Conservation (phyloP, 129 eudicot genomes). For the Ambrosia artemisiifolia region DNA sequence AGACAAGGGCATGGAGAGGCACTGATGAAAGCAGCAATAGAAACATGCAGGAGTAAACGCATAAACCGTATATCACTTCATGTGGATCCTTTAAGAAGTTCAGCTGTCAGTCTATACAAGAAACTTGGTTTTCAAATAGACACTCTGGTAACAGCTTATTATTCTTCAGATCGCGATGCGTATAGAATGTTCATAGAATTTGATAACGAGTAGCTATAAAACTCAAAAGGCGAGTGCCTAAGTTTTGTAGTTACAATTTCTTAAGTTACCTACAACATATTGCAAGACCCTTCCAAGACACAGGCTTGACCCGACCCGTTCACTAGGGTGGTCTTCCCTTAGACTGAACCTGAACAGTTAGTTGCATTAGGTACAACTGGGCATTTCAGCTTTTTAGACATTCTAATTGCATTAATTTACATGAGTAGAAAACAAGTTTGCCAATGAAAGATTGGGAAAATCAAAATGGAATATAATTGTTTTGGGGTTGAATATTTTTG, state of each 20-base stretch:
- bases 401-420: too few species aligned
- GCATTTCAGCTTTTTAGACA: too few species aligned
- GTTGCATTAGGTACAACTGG: background rate
- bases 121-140: conserved; percentile 86
- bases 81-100: conserved; percentile 79
- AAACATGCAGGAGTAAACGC: conserved; percentile 67
- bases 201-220: conserved; percentile 31
- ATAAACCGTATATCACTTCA: conserved; percentile 83
- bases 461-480: too few species aligned
- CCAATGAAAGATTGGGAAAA: too few species aligned
- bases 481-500: too few species aligned
- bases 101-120: conserved; percentile 82
- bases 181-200: conserved; percentile 87
- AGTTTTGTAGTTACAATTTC: background rate
- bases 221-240: background rate
- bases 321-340: background rate
- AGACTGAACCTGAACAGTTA: background rate
- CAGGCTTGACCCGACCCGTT: background rate
- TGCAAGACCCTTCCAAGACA: background rate
- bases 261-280: background rate
- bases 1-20: conserved; percentile 83
- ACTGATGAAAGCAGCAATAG: conserved; percentile 70
- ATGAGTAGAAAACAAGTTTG: too few species aligned
- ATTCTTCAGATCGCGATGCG: conserved; percentile 79
- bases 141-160: conserved; percentile 58